Percentiles rank a stretch among this genome's conserved stretches.
phyloP scores from a whole-genome alignment of 805 yeast species.

The Metschnikowia henanensis region DNA sequence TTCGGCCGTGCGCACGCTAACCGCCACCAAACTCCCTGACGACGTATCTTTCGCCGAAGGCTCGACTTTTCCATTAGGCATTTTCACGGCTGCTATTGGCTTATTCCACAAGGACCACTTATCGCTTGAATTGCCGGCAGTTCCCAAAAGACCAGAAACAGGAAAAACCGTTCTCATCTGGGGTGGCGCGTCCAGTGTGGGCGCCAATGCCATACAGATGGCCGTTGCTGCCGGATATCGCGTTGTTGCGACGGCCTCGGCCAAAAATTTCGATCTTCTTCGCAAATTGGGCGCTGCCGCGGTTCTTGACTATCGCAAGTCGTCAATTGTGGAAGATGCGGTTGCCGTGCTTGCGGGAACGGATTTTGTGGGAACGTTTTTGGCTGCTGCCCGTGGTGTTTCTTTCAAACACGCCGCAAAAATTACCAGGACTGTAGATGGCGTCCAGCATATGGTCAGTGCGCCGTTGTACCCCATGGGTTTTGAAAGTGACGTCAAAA shows the following conservation, averaged over 20 bases:
- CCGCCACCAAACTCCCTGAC: conserved; percentile 7
- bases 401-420: conserved; percentile 10
- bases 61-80: conserved; percentile 10
- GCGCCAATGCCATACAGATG: conserved; percentile 13
- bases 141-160: background rate
- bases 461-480: conserved; percentile 10
- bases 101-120: conserved; percentile 9
- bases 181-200: conserved; percentile 16
- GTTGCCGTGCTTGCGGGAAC: conserved; percentile 4
- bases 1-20: conserved; percentile 8
- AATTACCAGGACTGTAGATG: conserved; percentile 1
- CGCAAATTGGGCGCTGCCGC: conserved; percentile 8
- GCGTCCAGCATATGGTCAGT: conserved; percentile 2
- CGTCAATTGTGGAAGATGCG: conserved; percentile 5
- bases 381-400: conserved; percentile 12
- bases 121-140: conserved; percentile 6
- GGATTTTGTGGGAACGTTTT: conserved; percentile 10
- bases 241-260: conserved; percentile 12
- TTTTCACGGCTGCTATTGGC: conserved; percentile 8
- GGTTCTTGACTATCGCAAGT: conserved; percentile 9
- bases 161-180: conserved; percentile 12
- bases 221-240: conserved; percentile 13
- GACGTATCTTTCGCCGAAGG: conserved; percentile 9
- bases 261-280: conserved; percentile 7
- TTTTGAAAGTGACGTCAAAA: conserved; percentile 5